phyloP scores from a whole-genome alignment of 345 rosid genomes.

The Gossypioides kirkii region DNA sequence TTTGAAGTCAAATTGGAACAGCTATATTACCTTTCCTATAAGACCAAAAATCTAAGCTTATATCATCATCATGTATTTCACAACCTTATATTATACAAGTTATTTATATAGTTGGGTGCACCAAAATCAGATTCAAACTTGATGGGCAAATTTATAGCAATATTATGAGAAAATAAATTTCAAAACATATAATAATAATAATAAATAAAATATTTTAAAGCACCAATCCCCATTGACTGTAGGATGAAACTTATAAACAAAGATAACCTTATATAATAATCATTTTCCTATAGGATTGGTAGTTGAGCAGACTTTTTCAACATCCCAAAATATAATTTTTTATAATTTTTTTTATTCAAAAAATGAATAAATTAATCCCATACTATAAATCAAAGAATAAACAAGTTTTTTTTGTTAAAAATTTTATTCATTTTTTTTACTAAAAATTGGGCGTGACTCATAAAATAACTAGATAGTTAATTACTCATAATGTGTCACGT shows the following conservation, averaged over 20 bases:
- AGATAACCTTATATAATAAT: not conserved
- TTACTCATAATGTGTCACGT: too few species aligned
- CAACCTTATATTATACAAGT: not conserved
- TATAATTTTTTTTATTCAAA: not conserved
- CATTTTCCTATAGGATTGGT: not conserved
- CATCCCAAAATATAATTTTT: not conserved
- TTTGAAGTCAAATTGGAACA: constrained; percentile 2
- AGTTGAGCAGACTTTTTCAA: constrained; percentile 8
- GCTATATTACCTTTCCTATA: not conserved
- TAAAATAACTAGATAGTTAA: too few species aligned
- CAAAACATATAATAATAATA: not conserved
- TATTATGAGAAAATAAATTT: not conserved
- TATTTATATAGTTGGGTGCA: not conserved
- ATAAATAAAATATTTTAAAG: not conserved
- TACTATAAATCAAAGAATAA: too few species aligned
- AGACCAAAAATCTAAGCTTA: not conserved
- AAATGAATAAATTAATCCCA: too few species aligned
- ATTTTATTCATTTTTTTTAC: fast-evolving
- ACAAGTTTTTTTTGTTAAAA: too few species aligned
- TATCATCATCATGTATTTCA: not conserved
- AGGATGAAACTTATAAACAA: not conserved
- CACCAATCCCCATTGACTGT: not conserved
- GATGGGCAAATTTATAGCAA: not conserved
- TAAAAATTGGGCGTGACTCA: too few species aligned
- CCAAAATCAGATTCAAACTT: not conserved